Conservation (phyloP, 2,329 filamentous ascomycete species). For the Verticillium isaacii region DNA sequence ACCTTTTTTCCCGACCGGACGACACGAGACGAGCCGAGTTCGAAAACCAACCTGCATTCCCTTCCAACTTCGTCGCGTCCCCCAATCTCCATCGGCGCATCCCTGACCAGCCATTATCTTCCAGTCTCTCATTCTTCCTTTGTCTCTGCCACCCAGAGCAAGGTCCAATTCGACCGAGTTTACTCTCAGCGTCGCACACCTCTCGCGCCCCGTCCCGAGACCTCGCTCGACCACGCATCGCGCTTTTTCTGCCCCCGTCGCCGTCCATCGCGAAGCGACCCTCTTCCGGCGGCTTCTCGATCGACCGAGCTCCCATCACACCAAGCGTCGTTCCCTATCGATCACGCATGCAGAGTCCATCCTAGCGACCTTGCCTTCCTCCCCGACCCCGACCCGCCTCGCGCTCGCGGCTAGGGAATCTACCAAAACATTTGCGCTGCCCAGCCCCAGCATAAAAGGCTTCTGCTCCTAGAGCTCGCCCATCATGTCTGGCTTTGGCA, state of each 20-base stretch:
- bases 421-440: background rate
- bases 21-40: background rate
- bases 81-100: background rate
- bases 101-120: background rate
- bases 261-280: background rate
- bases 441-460: background rate
- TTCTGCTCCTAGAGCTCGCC: background rate
- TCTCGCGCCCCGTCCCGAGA: background rate
- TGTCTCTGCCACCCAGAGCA: background rate
- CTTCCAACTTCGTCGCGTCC: background rate
- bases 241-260: background rate
- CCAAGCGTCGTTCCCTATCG: background rate
- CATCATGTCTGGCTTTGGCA: conserved; percentile 50
- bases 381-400: background rate
- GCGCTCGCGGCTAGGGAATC: background rate
- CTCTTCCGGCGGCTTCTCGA: background rate
- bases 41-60: background rate
- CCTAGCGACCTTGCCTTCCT: background rate
- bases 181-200: background rate
- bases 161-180: background rate
- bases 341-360: background rate
- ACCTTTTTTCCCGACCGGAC: background rate
- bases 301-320: background rate
- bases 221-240: background rate
- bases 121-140: background rate